Evolutionary conservation across 306 rosid species (phyloP).

Genomic region (Senna tora): DNA sequence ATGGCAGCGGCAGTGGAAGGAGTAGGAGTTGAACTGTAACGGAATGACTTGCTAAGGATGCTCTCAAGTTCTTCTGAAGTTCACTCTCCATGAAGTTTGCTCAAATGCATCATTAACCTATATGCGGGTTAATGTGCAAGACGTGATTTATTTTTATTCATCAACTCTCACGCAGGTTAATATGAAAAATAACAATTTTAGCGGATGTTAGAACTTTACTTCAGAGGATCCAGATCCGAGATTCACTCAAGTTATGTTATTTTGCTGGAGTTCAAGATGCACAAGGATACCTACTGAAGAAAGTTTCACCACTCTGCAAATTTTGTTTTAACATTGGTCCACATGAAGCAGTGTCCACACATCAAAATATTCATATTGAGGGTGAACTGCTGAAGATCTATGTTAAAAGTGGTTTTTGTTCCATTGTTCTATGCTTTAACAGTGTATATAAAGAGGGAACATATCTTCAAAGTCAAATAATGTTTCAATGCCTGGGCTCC

Average conservation of each 20-base stretch:
- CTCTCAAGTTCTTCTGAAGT: no score
- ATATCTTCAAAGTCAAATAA: neutral
- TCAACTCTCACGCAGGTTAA: no score
- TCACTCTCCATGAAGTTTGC: no score
- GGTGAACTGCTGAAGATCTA: slow-evolving; percentile 42
- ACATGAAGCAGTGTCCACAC: slow-evolving; percentile 35
- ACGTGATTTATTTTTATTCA: no score
- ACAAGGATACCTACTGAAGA: slow-evolving; percentile 11
- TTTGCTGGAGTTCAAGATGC: slow-evolving; percentile 25
- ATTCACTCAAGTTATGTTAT: slow-evolving; percentile 3
- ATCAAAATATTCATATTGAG: slow-evolving; percentile 30
- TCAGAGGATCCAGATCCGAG: no score
- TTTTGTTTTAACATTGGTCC: slow-evolving; percentile 35
- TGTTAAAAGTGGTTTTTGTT: slow-evolving; percentile 44
- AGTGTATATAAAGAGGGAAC: slow-evolving; percentile 65
- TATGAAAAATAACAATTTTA: no score
- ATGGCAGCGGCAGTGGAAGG: slow-evolving; percentile 88
- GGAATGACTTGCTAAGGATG: slow-evolving; percentile 24
- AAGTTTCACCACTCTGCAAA: slow-evolving; percentile 22
- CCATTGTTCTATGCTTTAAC: slow-evolving; percentile 44
- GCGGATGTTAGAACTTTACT: no score
- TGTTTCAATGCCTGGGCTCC: slow-evolving; percentile 48
- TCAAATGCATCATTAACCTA: no score
- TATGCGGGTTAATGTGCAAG: no score
- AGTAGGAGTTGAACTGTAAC: slow-evolving; percentile 52